Base-by-base conservation (phyloP, 345 rosid species). In the Hypericum androsaemum region DNA sequence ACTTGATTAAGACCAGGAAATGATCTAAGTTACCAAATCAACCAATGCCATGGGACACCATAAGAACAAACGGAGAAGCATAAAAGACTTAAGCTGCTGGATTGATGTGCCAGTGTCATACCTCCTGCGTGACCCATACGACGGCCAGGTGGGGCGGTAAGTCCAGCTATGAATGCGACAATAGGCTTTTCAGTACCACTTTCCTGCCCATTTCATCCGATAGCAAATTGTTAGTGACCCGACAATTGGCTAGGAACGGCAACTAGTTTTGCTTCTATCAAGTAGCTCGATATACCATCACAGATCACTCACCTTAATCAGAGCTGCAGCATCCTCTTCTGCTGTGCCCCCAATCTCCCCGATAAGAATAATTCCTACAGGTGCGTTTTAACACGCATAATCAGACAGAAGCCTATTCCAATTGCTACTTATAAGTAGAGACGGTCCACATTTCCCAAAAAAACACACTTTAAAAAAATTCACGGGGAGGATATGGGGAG, bases 81-180 rank as follows among this genome's bases (percentile, higher is more conserved):
- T 40, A 41, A 28, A 7, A 49, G 32, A 22, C 32, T 1, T 4
- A 22, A 22, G 32, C 4, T 22, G 32, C 32, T 1, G 32, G 32
- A 17, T 11, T 12, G 6, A 7, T 15, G 12, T 36, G 16, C 37
- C 38, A 14, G 37, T 1, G n/a, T 14, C n/a, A 42, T 82, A 88
- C 98, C 98, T 79, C 98, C 98, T 9, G 98, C 98, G 57, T 92
- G 98, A 52, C 98, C 98, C 98, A 92, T 92, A 15, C 98, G 86
- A 43, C 98, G 96, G 32, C 96, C 95, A 2, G 96, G 96, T 52
- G 96, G 95, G 41, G 98, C 98, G 54, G 98, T 87, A 9, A 84
- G 83, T 69, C 98, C 98, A 63, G 96, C 98, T 62, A 92, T 92
- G 66, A 92, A 92, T 17, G 95, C 96, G 74, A 88, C 95, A 28